Evolutionary conservation across 371 early-diverging fungal genomes (phyloP).

Genomic region (Mucor saturninus): DNA sequence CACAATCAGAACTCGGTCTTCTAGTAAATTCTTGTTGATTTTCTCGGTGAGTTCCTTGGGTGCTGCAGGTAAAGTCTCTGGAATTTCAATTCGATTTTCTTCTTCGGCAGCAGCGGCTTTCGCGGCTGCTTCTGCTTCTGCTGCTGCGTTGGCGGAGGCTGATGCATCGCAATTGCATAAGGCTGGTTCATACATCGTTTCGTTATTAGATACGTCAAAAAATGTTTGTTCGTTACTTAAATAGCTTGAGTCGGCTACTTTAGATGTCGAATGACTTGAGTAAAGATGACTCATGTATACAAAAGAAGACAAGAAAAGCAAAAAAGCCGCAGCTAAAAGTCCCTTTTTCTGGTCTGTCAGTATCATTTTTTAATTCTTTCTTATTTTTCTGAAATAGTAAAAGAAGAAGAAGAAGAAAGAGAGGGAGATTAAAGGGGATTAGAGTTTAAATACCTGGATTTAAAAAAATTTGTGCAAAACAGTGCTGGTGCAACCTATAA

Average conservation of each 20-base stretch:
- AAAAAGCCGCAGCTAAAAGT: background rate
- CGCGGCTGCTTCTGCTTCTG: background rate
- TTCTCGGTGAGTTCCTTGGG: constrained; percentile 35
- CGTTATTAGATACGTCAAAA: constrained; percentile 7
- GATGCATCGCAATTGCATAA: background rate
- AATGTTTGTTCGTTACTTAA: constrained; percentile 23
- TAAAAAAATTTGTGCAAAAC: background rate
- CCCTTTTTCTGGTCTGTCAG: constrained; percentile 15
- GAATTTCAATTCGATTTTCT: constrained; percentile 18
- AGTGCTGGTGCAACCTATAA: too few species aligned
- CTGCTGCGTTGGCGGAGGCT: background rate
- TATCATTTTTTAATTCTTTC: constrained; percentile 2
- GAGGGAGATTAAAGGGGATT: background rate
- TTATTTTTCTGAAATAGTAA: too few species aligned
- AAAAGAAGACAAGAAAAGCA: constrained; percentile 11
- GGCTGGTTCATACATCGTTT: background rate
- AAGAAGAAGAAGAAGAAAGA: background rate
- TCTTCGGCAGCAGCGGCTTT: background rate
- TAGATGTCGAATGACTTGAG: constrained; percentile 3
- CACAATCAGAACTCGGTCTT: constrained; percentile 41
- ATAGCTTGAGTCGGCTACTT: constrained; percentile 13
- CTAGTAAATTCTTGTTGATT: constrained; percentile 38
- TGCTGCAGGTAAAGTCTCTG: constrained; percentile 34
- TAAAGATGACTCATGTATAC: constrained; percentile 15
- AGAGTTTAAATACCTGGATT: too few species aligned